phyloP scores from a whole-genome alignment of 805 yeast genomes.

The Ogataea kodamae region DNA sequence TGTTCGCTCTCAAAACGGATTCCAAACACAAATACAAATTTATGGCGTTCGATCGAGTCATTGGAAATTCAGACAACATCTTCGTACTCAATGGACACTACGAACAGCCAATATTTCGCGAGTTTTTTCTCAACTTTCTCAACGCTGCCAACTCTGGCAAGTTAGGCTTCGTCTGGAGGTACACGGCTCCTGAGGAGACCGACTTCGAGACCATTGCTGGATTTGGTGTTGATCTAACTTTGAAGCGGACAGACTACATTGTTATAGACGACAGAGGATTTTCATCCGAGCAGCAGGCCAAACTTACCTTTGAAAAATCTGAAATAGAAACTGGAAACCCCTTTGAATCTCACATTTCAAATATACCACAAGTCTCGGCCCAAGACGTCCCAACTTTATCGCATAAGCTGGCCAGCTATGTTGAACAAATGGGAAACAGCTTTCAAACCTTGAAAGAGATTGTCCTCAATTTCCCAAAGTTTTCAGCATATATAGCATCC shows the following conservation, averaged over 20 bases:
- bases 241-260: constrained; percentile 65
- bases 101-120: constrained; percentile 43
- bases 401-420: constrained; percentile 38
- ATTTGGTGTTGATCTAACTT: constrained; percentile 61
- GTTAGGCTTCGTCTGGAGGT: constrained; percentile 72
- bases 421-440: constrained; percentile 33
- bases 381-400: constrained; percentile 38
- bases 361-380: constrained; percentile 31
- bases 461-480: constrained; percentile 54
- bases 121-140: constrained; percentile 56
- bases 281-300: constrained; percentile 27
- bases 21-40: constrained; percentile 23
- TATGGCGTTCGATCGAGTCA: constrained; percentile 56
- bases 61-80: constrained; percentile 42
- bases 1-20: constrained; percentile 71
- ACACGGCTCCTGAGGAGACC: constrained; percentile 40
- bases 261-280: constrained; percentile 59
- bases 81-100: constrained; percentile 68
- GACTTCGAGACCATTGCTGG: constrained; percentile 44
- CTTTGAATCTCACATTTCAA: constrained; percentile 25
- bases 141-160: constrained; percentile 62
- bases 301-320: constrained; percentile 23
- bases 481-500: constrained; percentile 38
- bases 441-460: constrained; percentile 38
- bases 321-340: not conserved